phyloP scores from a whole-genome alignment of 805 yeast genomes.

The Starmera dryadoides region DNA sequence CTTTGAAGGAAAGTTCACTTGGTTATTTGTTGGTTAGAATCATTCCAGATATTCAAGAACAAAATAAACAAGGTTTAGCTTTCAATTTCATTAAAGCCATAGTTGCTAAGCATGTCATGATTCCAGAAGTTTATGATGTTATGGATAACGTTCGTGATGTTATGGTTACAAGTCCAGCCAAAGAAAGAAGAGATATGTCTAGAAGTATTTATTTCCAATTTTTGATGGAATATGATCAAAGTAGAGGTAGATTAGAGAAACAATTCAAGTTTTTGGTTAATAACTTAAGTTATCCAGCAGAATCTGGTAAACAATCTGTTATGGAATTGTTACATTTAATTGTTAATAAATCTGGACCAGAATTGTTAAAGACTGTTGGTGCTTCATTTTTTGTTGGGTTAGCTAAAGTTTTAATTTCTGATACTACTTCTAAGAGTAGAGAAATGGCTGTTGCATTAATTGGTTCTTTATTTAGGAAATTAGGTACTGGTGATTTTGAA shows the following conservation, averaged over 20 bases:
- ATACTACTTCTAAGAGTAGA: conserved; percentile 71
- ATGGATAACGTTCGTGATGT: conserved; percentile 76
- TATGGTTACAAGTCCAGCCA: conserved; percentile 85
- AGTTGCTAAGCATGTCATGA: conserved; percentile 61
- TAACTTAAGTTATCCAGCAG: conserved; percentile 78
- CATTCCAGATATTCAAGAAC: conserved; percentile 85
- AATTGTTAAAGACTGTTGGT: conserved; percentile 51
- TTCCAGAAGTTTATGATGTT: conserved; percentile 86
- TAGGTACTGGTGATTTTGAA: conserved; percentile 31
- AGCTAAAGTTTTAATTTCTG: conserved; percentile 70
- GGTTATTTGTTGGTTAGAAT: conserved; percentile 66
- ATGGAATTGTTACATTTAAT: conserved; percentile 78
- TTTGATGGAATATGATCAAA: conserved; percentile 91
- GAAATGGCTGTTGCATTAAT: conserved; percentile 72
- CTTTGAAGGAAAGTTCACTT: conserved; percentile 62
- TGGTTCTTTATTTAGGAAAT: conserved; percentile 42
- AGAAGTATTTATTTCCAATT: conserved; percentile 80
- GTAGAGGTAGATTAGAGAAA: conserved; percentile 74
- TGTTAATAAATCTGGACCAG: conserved; percentile 55
- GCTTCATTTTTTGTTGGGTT: conserved; percentile 79
- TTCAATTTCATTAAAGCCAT: conserved; percentile 77
- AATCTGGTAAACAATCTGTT: conserved; percentile 81
- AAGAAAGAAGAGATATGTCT: conserved; percentile 76
- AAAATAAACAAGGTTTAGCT: conserved; percentile 81
- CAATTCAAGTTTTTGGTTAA: conserved; percentile 75